phyloP scores from a whole-genome alignment of 176 grass and related monocot genomes.

The Hyparrhenia diplandra region DNA sequence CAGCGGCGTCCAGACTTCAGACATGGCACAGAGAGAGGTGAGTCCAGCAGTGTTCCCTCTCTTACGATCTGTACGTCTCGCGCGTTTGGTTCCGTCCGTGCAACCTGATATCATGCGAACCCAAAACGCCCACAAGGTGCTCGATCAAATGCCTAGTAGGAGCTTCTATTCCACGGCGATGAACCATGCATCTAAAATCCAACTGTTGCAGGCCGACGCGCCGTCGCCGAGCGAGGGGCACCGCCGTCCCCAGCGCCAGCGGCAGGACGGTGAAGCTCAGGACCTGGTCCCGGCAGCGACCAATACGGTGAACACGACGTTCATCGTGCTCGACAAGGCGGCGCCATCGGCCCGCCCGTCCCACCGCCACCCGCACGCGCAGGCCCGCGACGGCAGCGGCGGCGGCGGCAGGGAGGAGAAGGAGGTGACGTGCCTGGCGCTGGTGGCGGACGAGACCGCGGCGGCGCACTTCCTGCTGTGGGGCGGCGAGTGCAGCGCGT shows the following conservation, averaged over 20 bases:
- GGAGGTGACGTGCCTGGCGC: conserved; percentile 57
- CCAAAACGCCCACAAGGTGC: not conserved
- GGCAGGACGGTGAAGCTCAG: conserved; percentile 37
- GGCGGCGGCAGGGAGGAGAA: not conserved
- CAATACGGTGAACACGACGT: conserved; percentile 70
- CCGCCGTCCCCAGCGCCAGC: not conserved
- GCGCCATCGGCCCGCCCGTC: not conserved
- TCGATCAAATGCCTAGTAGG: conserved; percentile 34
- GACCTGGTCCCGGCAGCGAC: conserved; percentile 61
- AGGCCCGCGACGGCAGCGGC: not conserved
- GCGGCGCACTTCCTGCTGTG: conserved; percentile 78
- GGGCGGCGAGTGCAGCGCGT: conserved; percentile 65
- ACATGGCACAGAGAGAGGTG: conserved; percentile 21
- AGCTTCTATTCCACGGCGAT: not conserved
- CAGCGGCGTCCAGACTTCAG: not conserved
- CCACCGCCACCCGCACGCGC: not conserved
- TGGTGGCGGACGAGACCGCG: conserved; percentile 70
- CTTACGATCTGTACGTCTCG: not conserved
- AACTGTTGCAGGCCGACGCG: not conserved
- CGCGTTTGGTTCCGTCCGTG: not conserved
- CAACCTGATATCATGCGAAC: not conserved
- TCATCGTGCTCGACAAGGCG: conserved; percentile 71
- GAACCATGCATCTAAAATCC: not conserved
- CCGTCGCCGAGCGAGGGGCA: not conserved
- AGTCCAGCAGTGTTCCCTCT: not conserved